Evolutionary conservation across 257 asterid species (phyloP).

Genomic region (Oldenlandia corymbosa): DNA sequence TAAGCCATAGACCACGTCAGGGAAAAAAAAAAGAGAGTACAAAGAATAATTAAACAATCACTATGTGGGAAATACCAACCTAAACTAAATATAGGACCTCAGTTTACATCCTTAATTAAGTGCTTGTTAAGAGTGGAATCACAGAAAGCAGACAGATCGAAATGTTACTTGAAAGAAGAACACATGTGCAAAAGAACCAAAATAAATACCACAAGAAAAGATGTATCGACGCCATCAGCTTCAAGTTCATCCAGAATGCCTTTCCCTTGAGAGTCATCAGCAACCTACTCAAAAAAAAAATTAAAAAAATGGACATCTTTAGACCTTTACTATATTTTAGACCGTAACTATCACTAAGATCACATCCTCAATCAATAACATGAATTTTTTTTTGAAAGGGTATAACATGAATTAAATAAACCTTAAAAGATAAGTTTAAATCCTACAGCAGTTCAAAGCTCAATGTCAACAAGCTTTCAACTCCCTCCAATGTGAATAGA

Average conservation of each 20-base stretch:
- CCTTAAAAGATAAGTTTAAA: too few relatives aligned
- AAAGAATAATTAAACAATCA: too few relatives aligned
- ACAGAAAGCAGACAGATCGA: slow-evolving; percentile 1
- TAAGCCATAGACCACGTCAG: neutral
- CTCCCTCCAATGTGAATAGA: too few relatives aligned
- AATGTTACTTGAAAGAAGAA: neutral
- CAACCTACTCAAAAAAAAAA: slow-evolving; percentile 54
- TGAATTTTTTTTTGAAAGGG: too few relatives aligned
- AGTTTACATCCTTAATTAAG: neutral
- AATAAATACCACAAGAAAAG: slow-evolving; percentile 60
- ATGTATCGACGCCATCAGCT: slow-evolving; percentile 81
- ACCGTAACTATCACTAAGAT: neutral
- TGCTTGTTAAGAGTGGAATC: too few relatives aligned
- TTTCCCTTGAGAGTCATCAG: slow-evolving; percentile 89
- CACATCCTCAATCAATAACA: too few relatives aligned
- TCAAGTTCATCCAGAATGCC: slow-evolving; percentile 74
- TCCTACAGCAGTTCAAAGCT: too few relatives aligned
- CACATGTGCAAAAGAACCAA: neutral
- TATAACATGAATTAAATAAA: too few relatives aligned
- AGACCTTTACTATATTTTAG: neutral
- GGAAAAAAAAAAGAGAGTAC: neutral
- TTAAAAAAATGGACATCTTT: neutral
- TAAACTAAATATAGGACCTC: too few relatives aligned
- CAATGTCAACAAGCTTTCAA: too few relatives aligned
- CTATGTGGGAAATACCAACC: too few relatives aligned